Evolutionary conservation across 148 eudicot species (phyloP).

Genomic region (Silene conica): DNA sequence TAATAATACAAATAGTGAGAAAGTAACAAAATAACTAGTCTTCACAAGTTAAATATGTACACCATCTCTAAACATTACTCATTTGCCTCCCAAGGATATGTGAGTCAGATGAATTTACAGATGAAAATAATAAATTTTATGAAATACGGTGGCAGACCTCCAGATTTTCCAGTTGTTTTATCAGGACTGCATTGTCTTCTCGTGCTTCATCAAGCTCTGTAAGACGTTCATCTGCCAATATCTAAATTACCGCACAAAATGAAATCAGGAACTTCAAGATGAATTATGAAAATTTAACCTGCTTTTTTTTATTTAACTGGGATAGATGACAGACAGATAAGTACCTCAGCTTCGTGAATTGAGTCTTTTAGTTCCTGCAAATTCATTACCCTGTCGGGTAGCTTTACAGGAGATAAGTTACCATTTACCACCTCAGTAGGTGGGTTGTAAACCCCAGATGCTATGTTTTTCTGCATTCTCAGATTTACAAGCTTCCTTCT

Average conservation of each 20-base stretch:
- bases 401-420: constrained; percentile 59
- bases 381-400: constrained; percentile 53
- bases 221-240: constrained; percentile 82
- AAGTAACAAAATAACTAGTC: neutral
- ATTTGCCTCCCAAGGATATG: neutral
- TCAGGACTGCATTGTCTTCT: constrained; percentile 57
- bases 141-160: constrained; percentile 42
- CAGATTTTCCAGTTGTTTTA: constrained; percentile 82
- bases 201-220: constrained; percentile 86
- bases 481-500: constrained; percentile 84
- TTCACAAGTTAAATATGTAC: neutral
- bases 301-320: neutral
- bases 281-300: neutral
- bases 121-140: neutral
- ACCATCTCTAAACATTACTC: neutral
- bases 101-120: neutral
- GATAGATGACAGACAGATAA: constrained; percentile 2
- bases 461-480: constrained; percentile 71
- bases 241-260: constrained; percentile 37
- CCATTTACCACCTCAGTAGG: constrained; percentile 61
- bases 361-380: constrained; percentile 71
- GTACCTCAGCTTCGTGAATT: constrained; percentile 82
- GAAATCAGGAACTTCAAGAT: neutral
- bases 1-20: constrained; percentile 9
- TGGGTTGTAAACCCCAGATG: constrained; percentile 55